These are phyloP conservation scores for Myriosclerotinia scirpicola DNA, from an alignment of 2,329 filamentous ascomycete species.

Conservation along the genomic window DNA sequence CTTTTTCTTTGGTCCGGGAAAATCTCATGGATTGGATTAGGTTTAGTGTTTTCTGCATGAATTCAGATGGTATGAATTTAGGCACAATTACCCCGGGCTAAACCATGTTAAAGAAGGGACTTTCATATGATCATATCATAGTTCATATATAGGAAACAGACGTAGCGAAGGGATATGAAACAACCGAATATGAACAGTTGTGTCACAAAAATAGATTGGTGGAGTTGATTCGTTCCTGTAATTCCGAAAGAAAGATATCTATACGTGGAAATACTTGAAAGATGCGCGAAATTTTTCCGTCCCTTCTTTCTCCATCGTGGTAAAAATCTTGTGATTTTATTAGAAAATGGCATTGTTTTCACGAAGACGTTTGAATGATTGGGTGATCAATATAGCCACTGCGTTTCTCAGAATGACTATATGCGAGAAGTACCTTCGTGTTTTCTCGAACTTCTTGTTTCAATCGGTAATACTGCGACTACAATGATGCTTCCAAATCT, in stretches of 20 bases:
- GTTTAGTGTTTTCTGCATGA: too few relatives aligned
- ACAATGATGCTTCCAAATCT: not conserved
- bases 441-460: not conserved
- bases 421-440: not conserved
- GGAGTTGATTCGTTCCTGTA: not conserved
- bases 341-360: not conserved
- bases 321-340: too few relatives aligned
- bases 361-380: not conserved
- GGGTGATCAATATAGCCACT: not conserved
- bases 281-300: not conserved
- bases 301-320: not conserved
- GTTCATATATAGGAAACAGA: not conserved
- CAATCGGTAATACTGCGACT: not conserved
- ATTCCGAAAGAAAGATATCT: not conserved
- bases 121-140: not conserved
- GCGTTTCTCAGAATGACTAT: not conserved
- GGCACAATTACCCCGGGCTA: not conserved
- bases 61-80: not conserved
- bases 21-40: too few relatives aligned
- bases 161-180: not conserved
- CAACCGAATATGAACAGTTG: not conserved
- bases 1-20: too few relatives aligned
- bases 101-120: not conserved
- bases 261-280: slow-evolving; percentile 15
- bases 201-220: not conserved